A percentile compares a stretch with the other conserved stretches of the same genome.
Evolutionary conservation across 352 stramenopile species (phyloP).

Genomic region (Globisporangium perplexum): DNA sequence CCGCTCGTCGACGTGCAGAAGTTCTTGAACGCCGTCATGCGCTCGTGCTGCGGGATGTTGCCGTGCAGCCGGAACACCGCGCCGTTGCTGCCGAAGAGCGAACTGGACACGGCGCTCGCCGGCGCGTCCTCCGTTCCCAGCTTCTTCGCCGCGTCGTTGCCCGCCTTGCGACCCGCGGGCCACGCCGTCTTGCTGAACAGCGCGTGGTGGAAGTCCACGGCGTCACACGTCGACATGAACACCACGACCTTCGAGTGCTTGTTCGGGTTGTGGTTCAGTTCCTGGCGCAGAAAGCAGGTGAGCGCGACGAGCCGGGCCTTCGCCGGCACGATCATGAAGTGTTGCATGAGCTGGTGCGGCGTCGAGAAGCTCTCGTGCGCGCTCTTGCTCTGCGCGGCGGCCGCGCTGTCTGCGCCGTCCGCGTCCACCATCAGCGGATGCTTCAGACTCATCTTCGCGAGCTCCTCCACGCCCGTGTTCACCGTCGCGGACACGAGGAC

Average conservation of each 20-base stretch:
- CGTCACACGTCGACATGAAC: constrained; percentile 97
- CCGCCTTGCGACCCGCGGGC: constrained; percentile 28
- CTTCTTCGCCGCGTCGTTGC: not conserved
- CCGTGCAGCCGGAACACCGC: constrained; percentile 90
- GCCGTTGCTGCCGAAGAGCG: constrained; percentile 57
- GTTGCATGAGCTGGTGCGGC: constrained; percentile 92
- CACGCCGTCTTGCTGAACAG: constrained; percentile 87
- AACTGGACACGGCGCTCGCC: constrained; percentile 22
- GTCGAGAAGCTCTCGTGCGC: constrained; percentile 76
- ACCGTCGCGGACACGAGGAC: constrained; percentile 87
- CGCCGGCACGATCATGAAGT: constrained; percentile 93
- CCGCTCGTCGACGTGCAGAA: constrained; percentile 89
- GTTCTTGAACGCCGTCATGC: constrained; percentile 93
- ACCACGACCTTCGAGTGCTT: constrained; percentile 88
- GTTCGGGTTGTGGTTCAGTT: constrained; percentile 36
- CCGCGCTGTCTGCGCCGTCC: constrained; percentile 28
- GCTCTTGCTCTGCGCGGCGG: constrained; percentile 1
- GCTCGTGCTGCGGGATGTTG: constrained; percentile 95
- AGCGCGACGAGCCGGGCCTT: constrained; percentile 93
- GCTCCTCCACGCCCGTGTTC: constrained; percentile 77
- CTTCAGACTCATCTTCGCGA: constrained; percentile 79
- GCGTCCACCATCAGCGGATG: constrained; percentile 75
- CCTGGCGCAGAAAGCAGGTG: constrained; percentile 87
- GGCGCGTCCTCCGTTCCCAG: constrained; percentile 34
- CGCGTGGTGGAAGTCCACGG: constrained; percentile 95